Evolutionary conservation across 805 yeast species (phyloP).

Genomic region (Yamadazyma sp.): DNA sequence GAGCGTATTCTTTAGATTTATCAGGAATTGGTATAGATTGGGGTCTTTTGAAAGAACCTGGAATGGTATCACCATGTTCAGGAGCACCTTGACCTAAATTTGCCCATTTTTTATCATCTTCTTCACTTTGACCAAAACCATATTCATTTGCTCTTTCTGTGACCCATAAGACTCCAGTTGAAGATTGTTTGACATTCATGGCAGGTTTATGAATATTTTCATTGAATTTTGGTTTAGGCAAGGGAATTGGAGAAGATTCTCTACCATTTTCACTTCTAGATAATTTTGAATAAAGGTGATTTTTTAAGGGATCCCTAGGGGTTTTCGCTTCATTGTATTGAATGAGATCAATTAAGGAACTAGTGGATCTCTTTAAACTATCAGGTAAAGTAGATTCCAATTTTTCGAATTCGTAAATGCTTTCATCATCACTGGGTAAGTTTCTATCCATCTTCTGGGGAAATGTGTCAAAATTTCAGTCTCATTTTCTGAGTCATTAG

Average conservation of each 20-base stretch:
- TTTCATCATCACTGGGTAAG: conserved; percentile 10
- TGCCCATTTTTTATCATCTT: conserved; percentile 47
- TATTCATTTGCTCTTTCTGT: conserved; percentile 59
- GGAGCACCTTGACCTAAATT: conserved; percentile 67
- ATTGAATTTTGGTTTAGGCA: conserved; percentile 45
- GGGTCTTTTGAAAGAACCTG: conserved; percentile 58
- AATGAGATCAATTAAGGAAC: conserved; percentile 35
- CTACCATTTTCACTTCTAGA: conserved; percentile 32
- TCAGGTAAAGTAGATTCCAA: conserved; percentile 42
- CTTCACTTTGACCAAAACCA: conserved; percentile 40
- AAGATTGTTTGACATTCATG: conserved; percentile 53
- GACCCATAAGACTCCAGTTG: conserved; percentile 65
- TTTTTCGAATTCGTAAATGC: conserved; percentile 33
- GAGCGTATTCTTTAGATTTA: conserved; percentile 53
- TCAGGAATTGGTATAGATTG: conserved; percentile 44
- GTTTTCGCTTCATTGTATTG: conserved; percentile 18
- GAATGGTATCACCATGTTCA: conserved; percentile 56
- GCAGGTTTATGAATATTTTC: conserved; percentile 53
- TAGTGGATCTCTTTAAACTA: conserved; percentile 34
- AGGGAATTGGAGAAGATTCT: conserved; percentile 47
- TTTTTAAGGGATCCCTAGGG: conserved; percentile 13
- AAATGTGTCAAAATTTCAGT: no score
- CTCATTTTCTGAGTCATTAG: no score
- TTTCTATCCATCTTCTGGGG: background rate
- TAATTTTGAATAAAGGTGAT: conserved; percentile 24